phyloP scores from a whole-genome alignment of 2,329 filamentous ascomycete genomes.

The Calonectria montana region DNA sequence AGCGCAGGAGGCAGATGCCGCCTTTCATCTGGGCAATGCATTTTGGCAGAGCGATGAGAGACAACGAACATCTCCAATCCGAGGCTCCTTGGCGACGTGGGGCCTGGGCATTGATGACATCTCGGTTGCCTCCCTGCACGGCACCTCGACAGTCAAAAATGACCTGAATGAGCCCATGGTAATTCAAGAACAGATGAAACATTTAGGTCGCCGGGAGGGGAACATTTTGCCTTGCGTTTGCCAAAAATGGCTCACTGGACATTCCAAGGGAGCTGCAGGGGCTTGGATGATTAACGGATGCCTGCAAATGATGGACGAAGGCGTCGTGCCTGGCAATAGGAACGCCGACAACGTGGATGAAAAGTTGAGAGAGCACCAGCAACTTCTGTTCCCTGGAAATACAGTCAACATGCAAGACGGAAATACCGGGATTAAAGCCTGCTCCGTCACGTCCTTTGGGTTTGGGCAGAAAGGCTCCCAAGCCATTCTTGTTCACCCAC shows the following conservation, averaged over 20 bases:
- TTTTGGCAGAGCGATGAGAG: conserved; percentile 92
- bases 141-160: conserved; percentile 97
- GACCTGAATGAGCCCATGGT: conserved; percentile 99
- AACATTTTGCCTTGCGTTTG: conserved; percentile 97
- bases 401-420: conserved; percentile 86
- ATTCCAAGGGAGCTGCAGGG: conserved; percentile 98
- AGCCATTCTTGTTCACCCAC: conserved; percentile 95
- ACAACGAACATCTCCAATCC: conserved; percentile 89
- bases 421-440: conserved; percentile 90
- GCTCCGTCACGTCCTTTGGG: conserved; percentile 98
- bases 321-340: conserved; percentile 94
- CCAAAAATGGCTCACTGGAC: conserved; percentile 99
- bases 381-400: conserved; percentile 96
- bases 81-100: conserved; percentile 96
- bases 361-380: conserved; percentile 96
- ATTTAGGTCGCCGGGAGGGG: conserved; percentile 94
- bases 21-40: conserved; percentile 93
- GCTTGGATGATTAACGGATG: conserved; percentile 99
- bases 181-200: conserved; percentile 94
- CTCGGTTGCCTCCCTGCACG: conserved; percentile 96
- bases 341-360: conserved; percentile 98
- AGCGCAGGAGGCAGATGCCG: conserved; percentile 92
- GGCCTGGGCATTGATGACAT: conserved; percentile 97
- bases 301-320: conserved; percentile 92
- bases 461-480: conserved; percentile 99